Base-by-base conservation (phyloP, 306 rosid species). In the Prunus davidiana region DNA sequence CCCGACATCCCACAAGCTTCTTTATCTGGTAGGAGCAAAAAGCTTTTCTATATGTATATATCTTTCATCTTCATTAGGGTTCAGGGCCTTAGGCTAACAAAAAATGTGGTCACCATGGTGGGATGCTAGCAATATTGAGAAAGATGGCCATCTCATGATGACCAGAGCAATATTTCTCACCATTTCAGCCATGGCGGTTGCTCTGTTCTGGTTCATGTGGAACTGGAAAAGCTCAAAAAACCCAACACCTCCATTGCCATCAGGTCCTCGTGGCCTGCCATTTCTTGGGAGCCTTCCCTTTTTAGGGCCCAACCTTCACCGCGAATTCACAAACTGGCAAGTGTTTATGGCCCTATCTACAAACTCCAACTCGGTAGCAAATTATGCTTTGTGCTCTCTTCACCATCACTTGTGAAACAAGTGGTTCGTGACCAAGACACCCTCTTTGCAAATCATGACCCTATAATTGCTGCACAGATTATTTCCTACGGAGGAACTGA, bases 231-330 rank as follows among this genome's bases (percentile, higher is more conserved):
- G 10, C 25, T 50, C 61, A 27, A 69, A 13, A 18, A 69, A 50
- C 24, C 45, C 45, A 8, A 15, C 5, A 8, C 25, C 46, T 69
- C 60, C 61, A 41, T 32, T 79, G 58, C 86, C 86, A 14, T 84
- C 86, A 5, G 86, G 80, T 11, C 89, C 84, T 0, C 51, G 61
- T 2, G 84, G 89, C 43, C 41, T 82, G 30, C 88, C 84, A 3
- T 2, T 85, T 3, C 16, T 85, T 2, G 87, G 87, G 3, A 61
- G 77, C 74, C 82, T 84, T 63, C 87, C 84, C 18, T 80, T 74
- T 64, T 25, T 86, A 20, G 79, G 84, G 1, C 16, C 77, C 38
- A 13, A 70, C 10, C 84, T 73, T 16, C 87, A 77, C 79, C 64
- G 9, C 16, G 75, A 80, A 3, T 77, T 86, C 51, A 54, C 76